Percentiles rank a stretch among this genome's conserved stretches.
These are phyloP conservation scores for Phylloporus sp. DNA, from an alignment of 768 basidiomycete species.

Conservation along the genomic window DNA sequence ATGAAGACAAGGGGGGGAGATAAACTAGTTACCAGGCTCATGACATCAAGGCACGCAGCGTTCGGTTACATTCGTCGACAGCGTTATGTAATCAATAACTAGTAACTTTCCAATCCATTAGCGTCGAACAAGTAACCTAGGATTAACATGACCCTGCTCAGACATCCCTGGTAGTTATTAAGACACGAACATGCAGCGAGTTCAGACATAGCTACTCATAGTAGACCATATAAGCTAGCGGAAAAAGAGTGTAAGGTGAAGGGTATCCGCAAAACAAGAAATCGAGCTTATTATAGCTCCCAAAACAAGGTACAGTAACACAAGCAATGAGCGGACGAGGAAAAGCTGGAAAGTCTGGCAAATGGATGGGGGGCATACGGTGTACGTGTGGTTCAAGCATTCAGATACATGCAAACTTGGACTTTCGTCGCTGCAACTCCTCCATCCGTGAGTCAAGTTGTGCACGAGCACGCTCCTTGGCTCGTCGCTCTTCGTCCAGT, in stretches of 20 bases:
- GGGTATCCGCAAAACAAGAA: slow-evolving; percentile 31
- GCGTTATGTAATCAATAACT: too few species aligned
- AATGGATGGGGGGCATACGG: slow-evolving; percentile 3
- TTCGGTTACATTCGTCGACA: too few species aligned
- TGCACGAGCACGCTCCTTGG: slow-evolving; percentile 83
- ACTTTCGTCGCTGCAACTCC: slow-evolving; percentile 77
- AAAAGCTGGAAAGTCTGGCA: slow-evolving; percentile 4
- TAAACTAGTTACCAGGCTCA: slow-evolving; percentile 13
- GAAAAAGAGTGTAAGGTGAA: slow-evolving; percentile 16
- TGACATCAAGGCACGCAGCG: too few species aligned
- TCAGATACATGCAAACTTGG: slow-evolving; percentile 88
- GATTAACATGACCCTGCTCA: too few species aligned
- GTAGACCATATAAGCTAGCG: slow-evolving; percentile 33
- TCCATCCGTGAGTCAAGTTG: slow-evolving; percentile 88
- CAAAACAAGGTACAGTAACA: slow-evolving; percentile 29
- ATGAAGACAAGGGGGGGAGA: slow-evolving; percentile 13
- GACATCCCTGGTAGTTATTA: slow-evolving; percentile 21
- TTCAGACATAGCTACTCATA: slow-evolving; percentile 27
- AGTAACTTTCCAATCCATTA: too few species aligned
- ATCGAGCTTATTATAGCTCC: slow-evolving; percentile 22
- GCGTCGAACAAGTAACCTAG: too few species aligned
- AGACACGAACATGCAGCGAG: slow-evolving; percentile 18
- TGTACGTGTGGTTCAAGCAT: slow-evolving; percentile 9
- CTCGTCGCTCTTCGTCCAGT: slow-evolving; percentile 80
- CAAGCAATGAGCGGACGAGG: slow-evolving; percentile 22